Base-by-base conservation (phyloP, 768 basidiomycete species). In the Boletus insuetus region DNA sequence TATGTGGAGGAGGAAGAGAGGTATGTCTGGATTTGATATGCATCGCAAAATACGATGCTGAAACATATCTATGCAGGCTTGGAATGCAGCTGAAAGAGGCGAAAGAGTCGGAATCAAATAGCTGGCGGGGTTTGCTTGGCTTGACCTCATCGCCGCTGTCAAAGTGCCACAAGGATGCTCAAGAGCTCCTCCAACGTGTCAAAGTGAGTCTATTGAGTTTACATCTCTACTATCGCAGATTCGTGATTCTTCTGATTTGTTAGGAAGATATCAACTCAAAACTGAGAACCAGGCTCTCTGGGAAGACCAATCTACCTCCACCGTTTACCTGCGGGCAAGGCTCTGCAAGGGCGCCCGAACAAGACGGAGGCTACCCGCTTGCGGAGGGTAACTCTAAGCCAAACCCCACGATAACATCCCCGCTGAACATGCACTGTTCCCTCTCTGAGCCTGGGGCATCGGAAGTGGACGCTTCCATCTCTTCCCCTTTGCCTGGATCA, bases 201-300 rank as follows among this genome's bases (percentile, higher is more conserved):
- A 58, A 20, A 12, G 63, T 52, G 14, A 40, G 51, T 40, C 4
- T 10, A 22, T 37, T n/a, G 29, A 10, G 2, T 35, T 16, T 0
- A 2, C 5, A n/a, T 12, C 11, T 54, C 22, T 19, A 8, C 10
- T 22, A 3, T 44, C 10, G 10, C 31, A 6, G 37, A 22, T 22
- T 44, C n/a, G 26, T 37, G 4, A 22, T 20, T 14, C 26, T 45
- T 4, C 14, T 12, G 12, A 6, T 20, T 16, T 17, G 19, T 8
- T 11, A 65, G 63, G 43, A 35, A 9, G 40, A 51, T 20, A 52
- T 64, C 0, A 24, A 35, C 6, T 13, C 16, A 13, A 53, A 55
- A 46, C 0, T 43, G 19, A 58, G 56, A 44, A 34, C 32, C n/a
- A 51, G 34, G 35, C 22, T 62, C 8, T 24, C 5, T 11, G 51